Percentiles rank a stretch among this genome's conserved stretches.
These are phyloP conservation scores for Yamadazyma insecticola DNA, from an alignment of 805 yeast genomes.

Conservation along the genomic window DNA sequence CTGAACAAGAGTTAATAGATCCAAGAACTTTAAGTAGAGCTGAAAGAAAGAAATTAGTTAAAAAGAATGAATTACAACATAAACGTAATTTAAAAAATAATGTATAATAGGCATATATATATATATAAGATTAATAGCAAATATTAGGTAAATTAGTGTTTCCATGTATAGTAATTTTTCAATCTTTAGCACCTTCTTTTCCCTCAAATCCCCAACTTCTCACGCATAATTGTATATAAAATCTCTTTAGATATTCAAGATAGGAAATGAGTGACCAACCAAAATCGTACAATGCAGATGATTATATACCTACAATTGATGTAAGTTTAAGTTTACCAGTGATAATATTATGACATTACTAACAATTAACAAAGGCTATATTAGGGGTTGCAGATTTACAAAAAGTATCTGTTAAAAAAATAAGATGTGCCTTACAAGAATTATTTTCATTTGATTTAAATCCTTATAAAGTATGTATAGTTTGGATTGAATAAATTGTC, in stretches of 20 bases:
- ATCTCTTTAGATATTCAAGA: too few relatives aligned
- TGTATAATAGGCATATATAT: background rate
- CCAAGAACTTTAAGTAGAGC: constrained; percentile 80
- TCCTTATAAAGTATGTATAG: constrained; percentile 36
- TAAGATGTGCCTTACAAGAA: constrained; percentile 69
- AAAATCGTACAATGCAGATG: constrained; percentile 13
- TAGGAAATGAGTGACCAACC: background rate
- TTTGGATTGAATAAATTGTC: background rate
- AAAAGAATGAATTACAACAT: constrained; percentile 81
- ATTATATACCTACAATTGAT: constrained; percentile 61
- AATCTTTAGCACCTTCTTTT: too few relatives aligned
- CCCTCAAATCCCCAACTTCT: too few relatives aligned
- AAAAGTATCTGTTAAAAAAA: constrained; percentile 63
- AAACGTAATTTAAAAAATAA: constrained; percentile 62
- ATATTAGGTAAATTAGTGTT: background rate
- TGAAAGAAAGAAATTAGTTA: constrained; percentile 79
- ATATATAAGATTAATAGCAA: background rate
- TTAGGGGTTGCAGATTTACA: constrained; percentile 66
- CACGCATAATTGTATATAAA: background rate
- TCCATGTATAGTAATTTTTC: background rate
- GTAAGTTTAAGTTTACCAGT: constrained; percentile 29
- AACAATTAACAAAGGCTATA: constrained; percentile 51
- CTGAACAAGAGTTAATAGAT: constrained; percentile 62
- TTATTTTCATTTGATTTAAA: constrained; percentile 53
- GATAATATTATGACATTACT: constrained; percentile 8